Conservation (phyloP, 2,329 filamentous ascomycete genomes). For the Fusarium nisikadoi region DNA sequence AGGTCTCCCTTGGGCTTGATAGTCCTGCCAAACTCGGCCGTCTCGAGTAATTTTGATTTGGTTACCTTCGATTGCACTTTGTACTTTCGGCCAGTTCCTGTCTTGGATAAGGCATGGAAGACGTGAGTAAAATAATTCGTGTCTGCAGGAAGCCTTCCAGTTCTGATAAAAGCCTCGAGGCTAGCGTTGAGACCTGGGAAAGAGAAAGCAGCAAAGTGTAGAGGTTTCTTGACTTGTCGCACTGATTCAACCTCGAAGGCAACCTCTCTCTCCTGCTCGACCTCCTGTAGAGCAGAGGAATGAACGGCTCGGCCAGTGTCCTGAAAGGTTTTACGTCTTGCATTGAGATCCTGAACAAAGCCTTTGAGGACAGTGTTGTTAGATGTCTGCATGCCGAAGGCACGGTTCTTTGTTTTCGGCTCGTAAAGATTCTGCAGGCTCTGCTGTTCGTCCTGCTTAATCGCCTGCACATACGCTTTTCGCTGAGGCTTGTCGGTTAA, state of each 20-base stretch:
- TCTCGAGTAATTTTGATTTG: slow-evolving; percentile 46
- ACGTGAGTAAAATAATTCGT: slow-evolving; percentile 49
- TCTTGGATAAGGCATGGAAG: slow-evolving; percentile 48
- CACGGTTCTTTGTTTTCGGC: slow-evolving; percentile 38
- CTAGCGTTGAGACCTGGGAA: slow-evolving; percentile 61
- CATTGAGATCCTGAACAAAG: slow-evolving; percentile 38
- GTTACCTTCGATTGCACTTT: slow-evolving; percentile 34
- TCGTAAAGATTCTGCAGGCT: slow-evolving; percentile 69
- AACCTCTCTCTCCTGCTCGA: slow-evolving; percentile 67
- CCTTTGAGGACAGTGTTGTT: slow-evolving; percentile 21
- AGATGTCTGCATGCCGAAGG: slow-evolving; percentile 11
- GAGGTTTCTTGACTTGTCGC: slow-evolving; percentile 63
- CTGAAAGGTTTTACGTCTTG: slow-evolving; percentile 37
- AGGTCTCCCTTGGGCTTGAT: slow-evolving; percentile 37
- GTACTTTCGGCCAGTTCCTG: slow-evolving; percentile 51
- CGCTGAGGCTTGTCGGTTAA: slow-evolving; percentile 53
- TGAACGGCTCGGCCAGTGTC: slow-evolving; percentile 49
- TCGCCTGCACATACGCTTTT: slow-evolving; percentile 45
- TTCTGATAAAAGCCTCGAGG: slow-evolving; percentile 58
- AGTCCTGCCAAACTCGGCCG: slow-evolving; percentile 42
- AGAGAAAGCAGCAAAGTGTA: slow-evolving; percentile 52
- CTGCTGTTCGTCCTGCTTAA: slow-evolving; percentile 63
- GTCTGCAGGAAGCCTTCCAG: slow-evolving; percentile 56
- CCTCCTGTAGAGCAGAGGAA: slow-evolving; percentile 68
- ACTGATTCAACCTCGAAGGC: slow-evolving; percentile 67